phyloP scores from a whole-genome alignment of 176 grass and related monocot species.

The Aegilops longissima region DNA sequence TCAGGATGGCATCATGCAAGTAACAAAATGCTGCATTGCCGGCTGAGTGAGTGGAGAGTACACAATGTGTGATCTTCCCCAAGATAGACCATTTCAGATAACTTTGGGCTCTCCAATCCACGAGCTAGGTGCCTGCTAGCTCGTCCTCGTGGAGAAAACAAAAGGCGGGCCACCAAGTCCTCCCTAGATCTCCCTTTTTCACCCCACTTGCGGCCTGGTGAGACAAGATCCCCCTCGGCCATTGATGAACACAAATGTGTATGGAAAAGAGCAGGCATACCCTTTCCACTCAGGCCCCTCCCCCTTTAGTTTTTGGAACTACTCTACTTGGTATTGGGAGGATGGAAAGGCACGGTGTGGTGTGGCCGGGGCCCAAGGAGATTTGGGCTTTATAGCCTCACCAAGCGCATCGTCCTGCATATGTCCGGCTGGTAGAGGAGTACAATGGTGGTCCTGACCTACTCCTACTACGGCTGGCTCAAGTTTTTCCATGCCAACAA shows the following conservation, averaged over 20 bases:
- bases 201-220: slow-evolving; percentile 39
- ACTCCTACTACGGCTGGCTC: slow-evolving; percentile 1
- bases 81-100: slow-evolving; percentile 47
- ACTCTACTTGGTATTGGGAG: slow-evolving; percentile 51
- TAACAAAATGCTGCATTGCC: slow-evolving; percentile 37
- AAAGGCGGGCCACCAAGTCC: slow-evolving; percentile 44
- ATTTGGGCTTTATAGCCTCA: slow-evolving; percentile 46
- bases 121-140: neutral
- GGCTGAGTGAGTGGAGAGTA: slow-evolving; percentile 56
- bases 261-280: slow-evolving; percentile 56
- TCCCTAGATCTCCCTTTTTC: slow-evolving; percentile 43
- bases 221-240: slow-evolving; percentile 41
- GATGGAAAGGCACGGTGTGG: slow-evolving; percentile 38
- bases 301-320: slow-evolving; percentile 55
- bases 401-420: slow-evolving; percentile 39
- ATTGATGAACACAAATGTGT: slow-evolving; percentile 52
- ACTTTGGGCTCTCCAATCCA: slow-evolving; percentile 46
- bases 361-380: slow-evolving; percentile 60
- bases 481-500: slow-evolving; percentile 28
- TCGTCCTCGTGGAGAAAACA: slow-evolving; percentile 21
- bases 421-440: slow-evolving; percentile 37
- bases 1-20: slow-evolving; percentile 30
- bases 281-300: slow-evolving; percentile 41
- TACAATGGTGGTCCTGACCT: slow-evolving; percentile 54
- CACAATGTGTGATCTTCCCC: slow-evolving; percentile 47